Conservation (phyloP, 192 early-diverging fungal genomes). For the Backusella morwellensis region DNA sequence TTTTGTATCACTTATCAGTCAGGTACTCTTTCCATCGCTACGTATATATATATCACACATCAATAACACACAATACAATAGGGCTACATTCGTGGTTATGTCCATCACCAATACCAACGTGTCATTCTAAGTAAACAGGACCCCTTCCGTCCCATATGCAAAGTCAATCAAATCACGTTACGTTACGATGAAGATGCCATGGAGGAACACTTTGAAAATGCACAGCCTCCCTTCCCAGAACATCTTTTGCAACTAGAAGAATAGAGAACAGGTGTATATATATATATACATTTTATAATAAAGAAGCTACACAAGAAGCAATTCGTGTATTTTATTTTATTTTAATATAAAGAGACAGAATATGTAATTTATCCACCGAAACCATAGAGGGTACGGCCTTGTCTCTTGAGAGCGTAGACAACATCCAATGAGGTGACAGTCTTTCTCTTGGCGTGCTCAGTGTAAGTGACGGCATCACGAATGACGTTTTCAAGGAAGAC, state of each 20-base stretch:
- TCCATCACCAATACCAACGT: conserved; percentile 41
- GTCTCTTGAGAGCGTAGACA: conserved; percentile 98
- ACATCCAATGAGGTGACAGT: conserved; percentile 99
- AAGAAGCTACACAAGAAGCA: background rate
- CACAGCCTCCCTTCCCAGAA: background rate
- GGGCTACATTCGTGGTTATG: conserved; percentile 51
- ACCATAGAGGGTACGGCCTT: conserved; percentile 91
- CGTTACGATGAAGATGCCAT: conserved; percentile 19
- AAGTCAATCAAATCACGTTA: conserved; percentile 23
- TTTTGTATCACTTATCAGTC: conserved; percentile 43
- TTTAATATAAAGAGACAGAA: background rate
- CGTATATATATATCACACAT: background rate
- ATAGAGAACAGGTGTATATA: background rate
- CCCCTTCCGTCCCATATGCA: conserved; percentile 37
- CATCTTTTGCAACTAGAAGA: background rate
- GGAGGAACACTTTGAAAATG: conserved; percentile 6
- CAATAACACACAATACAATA: conserved; percentile 10
- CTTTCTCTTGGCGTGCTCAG: conserved; percentile 99
- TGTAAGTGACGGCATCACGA: conserved; percentile 96
- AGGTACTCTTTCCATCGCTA: conserved; percentile 27
- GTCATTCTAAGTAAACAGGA: conserved; percentile 41
- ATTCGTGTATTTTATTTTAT: background rate
- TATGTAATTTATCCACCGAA: conserved; percentile 50
- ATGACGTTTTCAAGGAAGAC: conserved; percentile 99
- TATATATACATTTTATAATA: background rate